A percentile compares a stretch with the other conserved stretches of the same genome.
Conservation (phyloP, 2,329 filamentous ascomycete genomes). For the Botrytis fabae region DNA sequence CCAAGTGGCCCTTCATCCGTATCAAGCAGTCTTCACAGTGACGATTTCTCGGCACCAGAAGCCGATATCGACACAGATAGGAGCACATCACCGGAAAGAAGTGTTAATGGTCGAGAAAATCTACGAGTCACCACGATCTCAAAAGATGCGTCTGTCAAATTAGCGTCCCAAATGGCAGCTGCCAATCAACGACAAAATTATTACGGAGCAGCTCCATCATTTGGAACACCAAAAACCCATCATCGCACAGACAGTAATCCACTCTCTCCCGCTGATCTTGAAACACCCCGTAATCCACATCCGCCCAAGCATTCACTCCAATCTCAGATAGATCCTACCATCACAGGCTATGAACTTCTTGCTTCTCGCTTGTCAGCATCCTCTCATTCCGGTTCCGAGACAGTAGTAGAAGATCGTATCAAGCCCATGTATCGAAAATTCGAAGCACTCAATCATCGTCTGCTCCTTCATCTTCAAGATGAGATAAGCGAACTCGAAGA, state of each 20-base stretch:
- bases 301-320: conserved; percentile 39
- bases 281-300: conserved; percentile 33
- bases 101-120: conserved; percentile 39
- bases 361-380: conserved; percentile 53
- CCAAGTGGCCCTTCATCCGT: conserved; percentile 41
- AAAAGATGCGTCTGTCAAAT: conserved; percentile 36
- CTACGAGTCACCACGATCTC: conserved; percentile 24
- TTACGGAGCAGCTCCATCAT: conserved; percentile 33
- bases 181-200: conserved; percentile 38
- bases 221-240: conserved; percentile 44
- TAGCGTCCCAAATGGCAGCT: conserved; percentile 38
- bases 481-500: conserved; percentile 81
- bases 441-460: conserved; percentile 75
- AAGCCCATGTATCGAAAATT: conserved; percentile 80
- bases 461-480: conserved; percentile 82
- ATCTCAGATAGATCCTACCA: conserved; percentile 46
- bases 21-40: conserved; percentile 38
- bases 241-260: conserved; percentile 40
- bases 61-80: conserved; percentile 47
- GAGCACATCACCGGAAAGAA: conserved; percentile 48
- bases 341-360: conserved; percentile 63
- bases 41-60: conserved; percentile 41
- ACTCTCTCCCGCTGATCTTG: conserved; percentile 36
- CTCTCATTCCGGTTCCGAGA: conserved; percentile 29
- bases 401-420: conserved; percentile 30